A percentile compares a stretch with the other conserved stretches of the same genome.
phyloP scores from a whole-genome alignment of 257 asterid genomes.

The Asclepias syriaca region DNA sequence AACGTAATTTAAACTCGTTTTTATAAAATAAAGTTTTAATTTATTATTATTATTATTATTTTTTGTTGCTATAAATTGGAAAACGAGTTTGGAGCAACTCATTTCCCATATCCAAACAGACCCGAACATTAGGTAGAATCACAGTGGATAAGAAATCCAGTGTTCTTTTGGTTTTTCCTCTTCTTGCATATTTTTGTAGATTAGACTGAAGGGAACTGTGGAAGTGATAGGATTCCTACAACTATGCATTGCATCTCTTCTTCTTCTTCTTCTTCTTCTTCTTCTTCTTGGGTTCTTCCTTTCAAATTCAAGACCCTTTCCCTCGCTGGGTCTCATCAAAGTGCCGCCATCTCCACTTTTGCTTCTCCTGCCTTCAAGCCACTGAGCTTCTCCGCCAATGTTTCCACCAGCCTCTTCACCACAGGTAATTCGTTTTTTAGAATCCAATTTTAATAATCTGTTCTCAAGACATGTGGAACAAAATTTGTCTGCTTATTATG shows the following conservation, averaged over 20 bases:
- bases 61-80: background rate
- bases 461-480: background rate
- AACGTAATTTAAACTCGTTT: too few relatives aligned
- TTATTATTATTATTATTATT: too few relatives aligned
- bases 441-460: background rate
- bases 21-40: too few relatives aligned
- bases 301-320: slow-evolving; percentile 44
- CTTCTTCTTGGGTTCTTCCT: slow-evolving; percentile 45
- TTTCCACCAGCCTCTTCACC: slow-evolving; percentile 52
- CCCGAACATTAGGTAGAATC: background rate
- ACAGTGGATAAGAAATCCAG: slow-evolving; percentile 16
- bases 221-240: slow-evolving; percentile 18
- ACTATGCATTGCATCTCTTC: slow-evolving; percentile 40
- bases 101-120: background rate
- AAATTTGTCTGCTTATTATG: background rate
- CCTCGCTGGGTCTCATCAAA: slow-evolving; percentile 24
- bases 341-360: slow-evolving; percentile 11
- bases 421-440: slow-evolving; percentile 33
- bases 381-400: slow-evolving; percentile 63
- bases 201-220: background rate
- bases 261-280: slow-evolving; percentile 19
- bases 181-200: background rate
- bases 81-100: background rate
- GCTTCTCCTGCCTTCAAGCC: slow-evolving; percentile 33
- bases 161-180: background rate